Conservation (phyloP, 106 monocot genomes). For the Acorus calamus region DNA sequence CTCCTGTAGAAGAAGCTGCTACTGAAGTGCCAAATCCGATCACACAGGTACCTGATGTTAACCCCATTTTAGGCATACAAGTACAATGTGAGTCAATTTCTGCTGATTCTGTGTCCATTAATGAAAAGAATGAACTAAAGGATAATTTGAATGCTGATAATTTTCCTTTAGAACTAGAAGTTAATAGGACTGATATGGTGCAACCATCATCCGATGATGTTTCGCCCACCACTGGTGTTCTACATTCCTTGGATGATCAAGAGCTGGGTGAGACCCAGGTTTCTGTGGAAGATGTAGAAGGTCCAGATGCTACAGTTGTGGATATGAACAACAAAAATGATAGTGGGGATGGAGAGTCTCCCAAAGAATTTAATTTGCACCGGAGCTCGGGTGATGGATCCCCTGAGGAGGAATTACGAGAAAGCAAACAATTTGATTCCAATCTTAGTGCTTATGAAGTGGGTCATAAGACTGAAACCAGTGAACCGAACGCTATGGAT, state of each 20-base stretch:
- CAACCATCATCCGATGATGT: conserved; percentile 47
- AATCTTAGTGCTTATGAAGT: too few relatives aligned
- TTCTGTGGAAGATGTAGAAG: conserved; percentile 47
- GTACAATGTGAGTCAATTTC: conserved; percentile 80
- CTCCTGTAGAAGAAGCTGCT: conserved; percentile 22
- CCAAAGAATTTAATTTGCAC: conserved; percentile 74
- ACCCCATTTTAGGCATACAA: conserved; percentile 62
- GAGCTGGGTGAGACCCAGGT: conserved; percentile 28
- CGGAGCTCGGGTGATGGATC: conserved; percentile 78
- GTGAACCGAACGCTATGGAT: too few relatives aligned
- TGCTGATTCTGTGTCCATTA: conserved; percentile 69
- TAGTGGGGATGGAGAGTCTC: conserved; percentile 15
- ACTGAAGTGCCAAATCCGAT: conserved; percentile 18
- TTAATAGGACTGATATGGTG: conserved; percentile 56
- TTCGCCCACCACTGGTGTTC: conserved; percentile 24
- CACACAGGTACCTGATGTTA: conserved; percentile 89
- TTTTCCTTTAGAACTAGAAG: conserved; percentile 84
- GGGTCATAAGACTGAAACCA: too few relatives aligned
- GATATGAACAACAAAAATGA: conserved; percentile 37
- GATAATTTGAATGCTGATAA: conserved; percentile 88
- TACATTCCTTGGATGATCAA: conserved; percentile 28
- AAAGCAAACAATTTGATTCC: conserved; percentile 1
- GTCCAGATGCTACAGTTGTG: conserved; percentile 14
- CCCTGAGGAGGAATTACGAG: conserved; percentile 69
- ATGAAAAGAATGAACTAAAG: conserved; percentile 74